Percentiles rank a stretch among this genome's conserved stretches.
phyloP scores from a whole-genome alignment of 768 basidiomycete genomes.

The Tulasnella sp. region DNA sequence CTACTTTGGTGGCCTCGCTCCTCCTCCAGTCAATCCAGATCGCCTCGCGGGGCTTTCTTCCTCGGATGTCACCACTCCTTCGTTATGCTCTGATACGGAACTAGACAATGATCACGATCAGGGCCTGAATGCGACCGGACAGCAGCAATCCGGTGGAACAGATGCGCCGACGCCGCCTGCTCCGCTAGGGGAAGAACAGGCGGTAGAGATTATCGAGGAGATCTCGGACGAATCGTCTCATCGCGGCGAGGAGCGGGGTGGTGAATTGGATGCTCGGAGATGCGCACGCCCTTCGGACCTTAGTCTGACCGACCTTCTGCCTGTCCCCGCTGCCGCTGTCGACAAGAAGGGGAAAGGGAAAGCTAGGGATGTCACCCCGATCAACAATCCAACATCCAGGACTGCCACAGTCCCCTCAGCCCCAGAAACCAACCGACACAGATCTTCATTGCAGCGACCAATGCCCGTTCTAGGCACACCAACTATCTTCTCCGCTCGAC shows the following conservation, averaged over 20 bases:
- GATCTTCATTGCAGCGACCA: neutral
- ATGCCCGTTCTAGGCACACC: neutral
- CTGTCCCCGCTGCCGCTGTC: too few relatives aligned
- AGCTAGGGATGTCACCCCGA: too few relatives aligned
- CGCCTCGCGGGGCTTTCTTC: neutral
- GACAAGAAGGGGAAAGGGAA: too few relatives aligned
- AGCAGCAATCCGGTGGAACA: neutral
- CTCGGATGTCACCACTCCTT: conserved; percentile 11
- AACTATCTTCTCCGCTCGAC: neutral
- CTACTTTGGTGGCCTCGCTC: conserved; percentile 3
- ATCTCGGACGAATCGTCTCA: too few relatives aligned
- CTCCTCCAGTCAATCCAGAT: neutral
- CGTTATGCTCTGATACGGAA: conserved; percentile 11
- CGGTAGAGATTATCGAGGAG: too few relatives aligned
- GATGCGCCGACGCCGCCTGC: conserved; percentile 1
- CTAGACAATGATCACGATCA: conserved; percentile 5
- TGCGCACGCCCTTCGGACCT: too few relatives aligned
- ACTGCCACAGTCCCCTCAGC: too few relatives aligned
- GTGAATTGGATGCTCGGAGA: too few relatives aligned
- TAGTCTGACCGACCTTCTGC: too few relatives aligned
- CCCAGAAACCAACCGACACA: too few relatives aligned
- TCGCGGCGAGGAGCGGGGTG: too few relatives aligned
- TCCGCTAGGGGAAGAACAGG: neutral
- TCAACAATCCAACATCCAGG: too few relatives aligned
- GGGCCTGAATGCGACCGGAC: neutral